phyloP scores from a whole-genome alignment of 495 filamentous ascomycete species.

The Penicillium taxi region DNA sequence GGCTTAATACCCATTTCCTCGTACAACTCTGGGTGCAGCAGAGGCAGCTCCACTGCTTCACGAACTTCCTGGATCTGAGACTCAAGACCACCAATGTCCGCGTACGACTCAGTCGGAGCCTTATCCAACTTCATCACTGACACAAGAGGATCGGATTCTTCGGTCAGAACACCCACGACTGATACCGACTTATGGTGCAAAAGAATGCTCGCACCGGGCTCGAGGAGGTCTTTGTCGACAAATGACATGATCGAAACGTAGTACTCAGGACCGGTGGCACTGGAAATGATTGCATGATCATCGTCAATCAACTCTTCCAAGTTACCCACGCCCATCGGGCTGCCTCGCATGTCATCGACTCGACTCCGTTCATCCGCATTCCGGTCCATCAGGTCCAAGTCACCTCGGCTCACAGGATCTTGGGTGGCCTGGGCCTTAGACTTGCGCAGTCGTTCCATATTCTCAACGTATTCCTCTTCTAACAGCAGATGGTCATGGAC shows the following conservation, averaged over 20 bases:
- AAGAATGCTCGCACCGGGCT: conserved; percentile 91
- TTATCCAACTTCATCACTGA: conserved; percentile 99
- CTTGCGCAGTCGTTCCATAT: conserved; percentile 90
- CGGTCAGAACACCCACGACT: conserved; percentile 94
- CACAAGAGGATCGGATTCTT: conserved; percentile 91
- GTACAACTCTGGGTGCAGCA: conserved; percentile 95
- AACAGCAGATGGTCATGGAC: conserved; percentile 95
- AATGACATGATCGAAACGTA: conserved; percentile 99
- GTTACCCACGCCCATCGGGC: conserved; percentile 97
- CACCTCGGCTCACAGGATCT: conserved; percentile 41
- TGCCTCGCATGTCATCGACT: conserved; percentile 97
- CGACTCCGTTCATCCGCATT: conserved; percentile 93
- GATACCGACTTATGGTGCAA: conserved; percentile 97
- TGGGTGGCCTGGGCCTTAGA: conserved; percentile 73
- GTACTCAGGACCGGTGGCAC: conserved; percentile 95
- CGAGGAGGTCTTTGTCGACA: conserved; percentile 96
- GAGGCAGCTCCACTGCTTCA: conserved; percentile 90
- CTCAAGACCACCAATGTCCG: conserved; percentile 95
- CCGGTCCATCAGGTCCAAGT: conserved; percentile 48
- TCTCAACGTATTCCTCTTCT: conserved; percentile 98
- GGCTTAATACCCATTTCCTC: conserved; percentile 99
- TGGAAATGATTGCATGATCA: conserved; percentile 97
- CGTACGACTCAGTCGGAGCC: conserved; percentile 95
- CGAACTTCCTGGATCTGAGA: conserved; percentile 94
- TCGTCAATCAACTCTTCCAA: conserved; percentile 99